Conservation (phyloP, 257 asterid genomes). For the Lycium ferocissimum region DNA sequence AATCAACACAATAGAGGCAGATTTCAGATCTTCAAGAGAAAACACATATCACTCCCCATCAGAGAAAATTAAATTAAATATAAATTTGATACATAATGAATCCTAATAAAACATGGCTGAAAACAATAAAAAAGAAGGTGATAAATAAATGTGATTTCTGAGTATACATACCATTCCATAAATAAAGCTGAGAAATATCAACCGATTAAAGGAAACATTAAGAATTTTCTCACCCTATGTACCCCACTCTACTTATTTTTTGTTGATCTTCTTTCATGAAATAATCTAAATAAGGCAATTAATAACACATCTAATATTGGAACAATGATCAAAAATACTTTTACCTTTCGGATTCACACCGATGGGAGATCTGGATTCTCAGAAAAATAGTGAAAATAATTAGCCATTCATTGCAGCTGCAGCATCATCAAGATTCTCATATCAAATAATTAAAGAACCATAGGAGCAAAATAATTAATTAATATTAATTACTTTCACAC, state of each 20-base stretch:
- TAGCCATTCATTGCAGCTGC: conserved; percentile 47
- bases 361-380: neutral
- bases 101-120: neutral
- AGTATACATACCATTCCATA: no score
- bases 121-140: neutral
- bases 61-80: no score
- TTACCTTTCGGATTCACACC: neutral
- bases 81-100: no score
- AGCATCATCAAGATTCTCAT: conserved; percentile 56
- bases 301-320: neutral
- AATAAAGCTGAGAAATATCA: neutral
- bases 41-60: neutral
- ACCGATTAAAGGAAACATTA: neutral
- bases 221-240: neutral
- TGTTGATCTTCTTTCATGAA: neutral
- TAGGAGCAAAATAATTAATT: neutral
- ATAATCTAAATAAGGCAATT: neutral
- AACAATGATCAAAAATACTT: no score
- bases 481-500: neutral
- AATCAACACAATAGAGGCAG: neutral
- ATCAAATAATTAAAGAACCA: conserved; percentile 8
- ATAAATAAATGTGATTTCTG: neutral
- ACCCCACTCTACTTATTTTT: neutral
- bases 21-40: neutral
- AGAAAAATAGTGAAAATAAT: neutral